Percentiles rank a stretch among this genome's conserved stretches.
Evolutionary conservation across 2,329 filamentous ascomycete species (phyloP).

Genomic region (Aspergillus sp.): DNA sequence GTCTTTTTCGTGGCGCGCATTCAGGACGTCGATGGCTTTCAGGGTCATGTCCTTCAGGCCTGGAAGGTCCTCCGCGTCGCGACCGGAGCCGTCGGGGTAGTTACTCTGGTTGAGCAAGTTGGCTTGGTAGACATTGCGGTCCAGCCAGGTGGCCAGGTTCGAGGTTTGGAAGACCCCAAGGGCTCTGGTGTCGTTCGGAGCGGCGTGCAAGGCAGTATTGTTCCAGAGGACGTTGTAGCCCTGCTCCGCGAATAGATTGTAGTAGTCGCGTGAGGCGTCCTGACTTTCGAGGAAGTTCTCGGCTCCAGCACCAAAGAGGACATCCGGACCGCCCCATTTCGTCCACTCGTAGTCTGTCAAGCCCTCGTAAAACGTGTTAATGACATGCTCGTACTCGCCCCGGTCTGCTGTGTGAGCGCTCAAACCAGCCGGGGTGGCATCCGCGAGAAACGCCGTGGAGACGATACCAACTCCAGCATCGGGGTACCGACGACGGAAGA

Average conservation of each 20-base stretch:
- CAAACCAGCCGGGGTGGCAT: constrained; percentile 73
- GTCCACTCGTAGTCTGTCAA: constrained; percentile 78
- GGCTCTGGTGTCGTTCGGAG: constrained; percentile 54
- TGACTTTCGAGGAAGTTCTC: constrained; percentile 70
- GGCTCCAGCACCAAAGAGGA: constrained; percentile 74
- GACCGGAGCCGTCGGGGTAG: constrained; percentile 59
- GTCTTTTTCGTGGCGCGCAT: constrained; percentile 56
- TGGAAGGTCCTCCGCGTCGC: constrained; percentile 65
- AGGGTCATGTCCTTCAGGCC: constrained; percentile 85
- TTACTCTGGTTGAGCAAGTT: constrained; percentile 63
- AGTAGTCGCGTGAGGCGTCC: constrained; percentile 52
- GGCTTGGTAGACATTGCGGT: constrained; percentile 70
- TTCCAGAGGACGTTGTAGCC: constrained; percentile 68
- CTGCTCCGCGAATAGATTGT: constrained; percentile 60
- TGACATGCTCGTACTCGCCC: constrained; percentile 61
- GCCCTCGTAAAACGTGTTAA: constrained; percentile 70
- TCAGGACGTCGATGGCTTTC: constrained; percentile 76
- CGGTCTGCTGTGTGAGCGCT: constrained; percentile 67
- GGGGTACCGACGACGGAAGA: constrained; percentile 62
- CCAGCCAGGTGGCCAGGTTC: constrained; percentile 77
- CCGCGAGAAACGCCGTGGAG: constrained; percentile 66
- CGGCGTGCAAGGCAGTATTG: constrained; percentile 60
- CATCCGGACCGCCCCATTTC: constrained; percentile 65
- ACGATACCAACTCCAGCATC: constrained; percentile 59
- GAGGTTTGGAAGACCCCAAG: constrained; percentile 71